phyloP scores from a whole-genome alignment of 2,329 filamentous ascomycete species.

The Colletotrichum lentis region DNA sequence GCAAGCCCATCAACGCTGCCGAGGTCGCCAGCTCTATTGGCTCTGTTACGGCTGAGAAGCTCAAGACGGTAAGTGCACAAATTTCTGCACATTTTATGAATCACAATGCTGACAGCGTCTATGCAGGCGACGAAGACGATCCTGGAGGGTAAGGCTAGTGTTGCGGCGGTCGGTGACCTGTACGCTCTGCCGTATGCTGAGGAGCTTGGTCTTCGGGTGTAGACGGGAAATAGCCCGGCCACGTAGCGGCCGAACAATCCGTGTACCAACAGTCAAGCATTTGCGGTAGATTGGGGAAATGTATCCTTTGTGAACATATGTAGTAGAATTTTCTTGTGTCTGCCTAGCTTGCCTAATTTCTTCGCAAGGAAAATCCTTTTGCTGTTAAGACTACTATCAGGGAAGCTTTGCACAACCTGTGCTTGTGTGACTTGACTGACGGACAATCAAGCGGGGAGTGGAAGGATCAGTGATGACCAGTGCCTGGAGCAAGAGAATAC shows the following conservation, averaged over 20 bases:
- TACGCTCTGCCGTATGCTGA: constrained; percentile 90
- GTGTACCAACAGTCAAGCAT: constrained; percentile 54
- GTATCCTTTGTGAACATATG: constrained; percentile 57
- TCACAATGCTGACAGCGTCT: constrained; percentile 44
- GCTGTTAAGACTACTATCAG: constrained; percentile 1
- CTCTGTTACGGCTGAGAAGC: constrained; percentile 80
- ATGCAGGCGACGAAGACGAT: constrained; percentile 84
- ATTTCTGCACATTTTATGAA: background rate
- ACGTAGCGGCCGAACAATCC: constrained; percentile 42
- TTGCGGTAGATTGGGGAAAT: constrained; percentile 50
- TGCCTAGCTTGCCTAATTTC: constrained; percentile 37
- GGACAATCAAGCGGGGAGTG: background rate
- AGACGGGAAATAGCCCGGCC: constrained; percentile 54
- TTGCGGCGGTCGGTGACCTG: constrained; percentile 90
- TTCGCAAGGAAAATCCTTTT: constrained; percentile 14
- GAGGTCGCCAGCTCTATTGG: constrained; percentile 82
- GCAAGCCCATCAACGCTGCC: constrained; percentile 84
- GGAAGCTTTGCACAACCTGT: background rate
- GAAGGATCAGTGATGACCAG: no score
- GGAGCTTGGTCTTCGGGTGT: constrained; percentile 94
- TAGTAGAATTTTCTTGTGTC: constrained; percentile 51
- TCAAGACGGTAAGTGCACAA: constrained; percentile 77
- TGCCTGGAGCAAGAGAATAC: no score
- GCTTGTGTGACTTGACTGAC: background rate
- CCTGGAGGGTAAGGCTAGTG: constrained; percentile 86